phyloP scores from a whole-genome alignment of 371 early-diverging fungal genomes.

The Phascolomyces articulosus region DNA sequence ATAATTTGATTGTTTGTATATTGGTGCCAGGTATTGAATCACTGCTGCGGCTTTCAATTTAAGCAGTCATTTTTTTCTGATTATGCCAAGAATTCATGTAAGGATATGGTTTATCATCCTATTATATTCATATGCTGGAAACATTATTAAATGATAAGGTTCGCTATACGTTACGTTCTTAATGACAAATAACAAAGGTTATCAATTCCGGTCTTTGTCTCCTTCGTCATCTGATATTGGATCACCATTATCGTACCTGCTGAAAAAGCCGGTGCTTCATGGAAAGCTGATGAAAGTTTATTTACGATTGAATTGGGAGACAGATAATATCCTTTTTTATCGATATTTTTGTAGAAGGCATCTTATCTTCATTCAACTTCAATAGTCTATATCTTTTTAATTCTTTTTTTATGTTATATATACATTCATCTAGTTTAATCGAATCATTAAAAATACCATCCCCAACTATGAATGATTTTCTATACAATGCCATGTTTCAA shows the following conservation, averaged over 20 bases:
- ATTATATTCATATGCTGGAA: background rate
- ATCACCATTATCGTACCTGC: slow-evolving; percentile 4
- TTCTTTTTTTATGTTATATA: background rate
- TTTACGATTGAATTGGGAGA: background rate
- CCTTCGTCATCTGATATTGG: background rate
- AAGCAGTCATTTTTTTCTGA: background rate
- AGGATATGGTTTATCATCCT: too few species aligned
- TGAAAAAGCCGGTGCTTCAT: slow-evolving; percentile 3
- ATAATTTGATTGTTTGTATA: background rate
- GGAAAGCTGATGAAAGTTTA: background rate
- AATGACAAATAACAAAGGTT: background rate
- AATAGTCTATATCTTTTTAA: too few species aligned
- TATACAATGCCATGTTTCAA: background rate
- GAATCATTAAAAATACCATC: background rate
- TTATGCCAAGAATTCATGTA: background rate
- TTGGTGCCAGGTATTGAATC: background rate
- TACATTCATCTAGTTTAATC: background rate
- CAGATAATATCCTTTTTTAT: slow-evolving; percentile 13
- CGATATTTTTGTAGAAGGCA: too few species aligned
- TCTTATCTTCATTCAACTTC: too few species aligned
- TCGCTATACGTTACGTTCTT: too few species aligned
- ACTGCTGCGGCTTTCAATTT: background rate
- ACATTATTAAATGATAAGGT: too few species aligned
- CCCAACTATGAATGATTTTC: background rate
- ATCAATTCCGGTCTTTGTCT: background rate